Percentiles rank a stretch among this genome's conserved stretches.
phyloP scores from a whole-genome alignment of 306 rosid species.

The Castanopsis chinensis region DNA sequence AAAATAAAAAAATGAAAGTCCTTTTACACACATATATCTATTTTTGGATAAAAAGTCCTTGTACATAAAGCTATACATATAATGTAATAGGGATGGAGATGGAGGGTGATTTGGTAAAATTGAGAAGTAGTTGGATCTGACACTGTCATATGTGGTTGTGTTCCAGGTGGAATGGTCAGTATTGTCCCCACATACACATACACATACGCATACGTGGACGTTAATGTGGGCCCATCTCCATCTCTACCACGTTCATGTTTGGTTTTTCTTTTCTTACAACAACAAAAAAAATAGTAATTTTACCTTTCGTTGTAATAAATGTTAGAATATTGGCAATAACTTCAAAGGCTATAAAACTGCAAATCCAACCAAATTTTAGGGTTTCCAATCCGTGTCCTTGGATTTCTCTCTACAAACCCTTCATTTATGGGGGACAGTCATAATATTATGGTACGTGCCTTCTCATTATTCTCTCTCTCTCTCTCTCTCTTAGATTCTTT shows the following conservation, averaged over 20 bases:
- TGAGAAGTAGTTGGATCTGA: background rate
- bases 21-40: too few relatives aligned
- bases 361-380: conserved; percentile 45
- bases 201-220: background rate
- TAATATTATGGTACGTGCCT: conserved; percentile 31
- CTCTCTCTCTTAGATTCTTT: background rate
- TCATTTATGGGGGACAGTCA: conserved; percentile 43
- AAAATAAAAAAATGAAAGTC: too few relatives aligned
- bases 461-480: conserved; percentile 9
- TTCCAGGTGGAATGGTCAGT: conserved; percentile 8
- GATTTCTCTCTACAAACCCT: conserved; percentile 22
- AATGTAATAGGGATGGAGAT: background rate
- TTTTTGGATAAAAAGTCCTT: too few relatives aligned
- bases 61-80: too few relatives aligned
- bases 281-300: too few relatives aligned
- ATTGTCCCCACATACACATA: background rate
- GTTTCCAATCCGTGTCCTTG: conserved; percentile 37
- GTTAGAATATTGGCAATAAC: background rate
- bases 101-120: background rate
- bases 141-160: background rate
- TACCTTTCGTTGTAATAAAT: background rate
- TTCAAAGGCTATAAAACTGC: conserved; percentile 11
- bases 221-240: conserved; percentile 22
- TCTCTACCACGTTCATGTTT: background rate
- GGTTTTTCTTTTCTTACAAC: background rate